phyloP scores from a whole-genome alignment of 345 rosid genomes.

The Camelina sativa region DNA sequence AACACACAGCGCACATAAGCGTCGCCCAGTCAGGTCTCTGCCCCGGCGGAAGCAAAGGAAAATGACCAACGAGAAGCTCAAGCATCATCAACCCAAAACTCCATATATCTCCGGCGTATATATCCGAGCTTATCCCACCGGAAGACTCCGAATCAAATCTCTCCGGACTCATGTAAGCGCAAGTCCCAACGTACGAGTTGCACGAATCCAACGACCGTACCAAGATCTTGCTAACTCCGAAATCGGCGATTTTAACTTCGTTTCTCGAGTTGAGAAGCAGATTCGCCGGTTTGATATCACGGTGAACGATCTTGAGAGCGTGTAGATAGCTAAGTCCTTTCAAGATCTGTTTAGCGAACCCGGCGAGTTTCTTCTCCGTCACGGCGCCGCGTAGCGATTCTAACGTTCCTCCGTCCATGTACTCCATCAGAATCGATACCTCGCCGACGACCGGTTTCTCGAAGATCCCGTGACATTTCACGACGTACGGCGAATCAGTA shows the following conservation, averaged over 20 bases:
- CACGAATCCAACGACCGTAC: constrained; percentile 69
- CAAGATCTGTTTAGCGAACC: constrained; percentile 65
- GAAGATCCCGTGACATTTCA: constrained; percentile 61
- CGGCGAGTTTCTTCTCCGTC: constrained; percentile 54
- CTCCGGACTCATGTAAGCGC: constrained; percentile 96
- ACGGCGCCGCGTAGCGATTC: constrained; percentile 63
- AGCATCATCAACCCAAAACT: constrained; percentile 79
- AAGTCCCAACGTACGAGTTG: constrained; percentile 87
- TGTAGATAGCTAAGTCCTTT: constrained; percentile 72
- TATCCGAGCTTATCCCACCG: constrained; percentile 58
- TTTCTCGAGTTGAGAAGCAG: constrained; percentile 58
- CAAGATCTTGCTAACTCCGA: constrained; percentile 85
- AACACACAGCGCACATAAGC: constrained; percentile 88
- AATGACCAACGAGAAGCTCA: constrained; percentile 79
- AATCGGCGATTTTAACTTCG: constrained; percentile 84
- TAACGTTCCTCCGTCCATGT: constrained; percentile 78
- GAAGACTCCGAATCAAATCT: constrained; percentile 73
- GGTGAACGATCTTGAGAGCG: constrained; percentile 68
- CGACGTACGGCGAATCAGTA: constrained; percentile 68
- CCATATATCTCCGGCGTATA: constrained; percentile 88
- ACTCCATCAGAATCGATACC: constrained; percentile 71
- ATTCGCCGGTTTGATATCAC: constrained; percentile 88
- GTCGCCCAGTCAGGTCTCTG: constrained; percentile 93
- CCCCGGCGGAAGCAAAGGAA: constrained; percentile 67
- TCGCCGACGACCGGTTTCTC: constrained; percentile 70